These are phyloP conservation scores for Lanmaoa rubissima DNA, from an alignment of 768 basidiomycete species.

Conservation along the genomic window DNA sequence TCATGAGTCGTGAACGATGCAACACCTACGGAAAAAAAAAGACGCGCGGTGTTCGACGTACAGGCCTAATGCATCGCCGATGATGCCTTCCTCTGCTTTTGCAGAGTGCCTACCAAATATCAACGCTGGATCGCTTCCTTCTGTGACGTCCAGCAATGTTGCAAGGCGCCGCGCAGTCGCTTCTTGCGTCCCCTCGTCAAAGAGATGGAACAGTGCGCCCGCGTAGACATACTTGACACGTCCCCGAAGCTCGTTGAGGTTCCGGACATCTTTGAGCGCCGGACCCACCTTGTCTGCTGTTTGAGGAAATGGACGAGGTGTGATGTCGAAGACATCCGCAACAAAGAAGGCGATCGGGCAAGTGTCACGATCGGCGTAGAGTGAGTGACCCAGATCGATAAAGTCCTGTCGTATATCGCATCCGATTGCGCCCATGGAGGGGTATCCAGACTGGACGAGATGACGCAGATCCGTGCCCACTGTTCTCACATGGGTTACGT, in stretches of 20 bases:
- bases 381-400: background rate
- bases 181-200: background rate
- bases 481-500: background rate
- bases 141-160: background rate
- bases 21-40: no score
- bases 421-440: background rate
- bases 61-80: background rate
- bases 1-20: background rate
- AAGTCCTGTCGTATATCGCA: slow-evolving; percentile 2
- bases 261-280: background rate
- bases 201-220: background rate
- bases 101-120: background rate
- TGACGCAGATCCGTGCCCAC: slow-evolving; percentile 8
- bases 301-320: background rate
- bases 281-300: background rate
- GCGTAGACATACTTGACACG: background rate
- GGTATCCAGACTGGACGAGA: background rate
- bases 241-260: background rate
- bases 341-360: background rate
- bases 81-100: background rate
- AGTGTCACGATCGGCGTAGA: background rate
- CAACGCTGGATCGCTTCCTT: background rate
- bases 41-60: background rate
- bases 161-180: background rate
- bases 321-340: background rate